These are phyloP conservation scores for Penicillium sp. DNA, from an alignment of 2,329 filamentous ascomycete species.

Conservation along the genomic window DNA sequence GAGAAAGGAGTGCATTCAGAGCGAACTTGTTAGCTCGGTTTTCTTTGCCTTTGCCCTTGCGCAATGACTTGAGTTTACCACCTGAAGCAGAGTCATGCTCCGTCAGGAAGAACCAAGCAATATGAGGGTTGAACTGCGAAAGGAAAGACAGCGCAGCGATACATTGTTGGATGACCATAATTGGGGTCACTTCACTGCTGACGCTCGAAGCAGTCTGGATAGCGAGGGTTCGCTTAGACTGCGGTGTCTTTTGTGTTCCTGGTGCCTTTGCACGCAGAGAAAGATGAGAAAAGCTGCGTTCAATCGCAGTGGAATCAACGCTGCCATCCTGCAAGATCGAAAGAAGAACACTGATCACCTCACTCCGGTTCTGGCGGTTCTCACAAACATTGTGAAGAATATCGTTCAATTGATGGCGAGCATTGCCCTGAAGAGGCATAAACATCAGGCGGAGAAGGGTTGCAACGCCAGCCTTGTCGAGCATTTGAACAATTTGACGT, in stretches of 20 bases:
- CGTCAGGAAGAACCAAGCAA: conserved; percentile 87
- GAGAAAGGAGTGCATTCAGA: conserved; percentile 81
- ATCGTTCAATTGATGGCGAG: conserved; percentile 78
- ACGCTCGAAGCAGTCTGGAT: conserved; percentile 55
- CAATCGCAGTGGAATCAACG: conserved; percentile 86
- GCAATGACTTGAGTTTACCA: conserved; percentile 72
- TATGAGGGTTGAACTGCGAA: conserved; percentile 78
- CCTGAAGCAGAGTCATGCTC: conserved; percentile 82
- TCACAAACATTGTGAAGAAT: conserved; percentile 90
- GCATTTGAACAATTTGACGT: conserved; percentile 87
- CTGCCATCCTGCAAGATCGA: conserved; percentile 96
- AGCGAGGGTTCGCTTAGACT: conserved; percentile 70
- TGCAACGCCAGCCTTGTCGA: conserved; percentile 92
- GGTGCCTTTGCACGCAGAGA: conserved; percentile 86
- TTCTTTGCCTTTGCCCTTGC: conserved; percentile 88
- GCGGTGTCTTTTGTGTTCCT: conserved; percentile 76
- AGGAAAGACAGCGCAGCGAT: conserved; percentile 81
- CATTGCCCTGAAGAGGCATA: conserved; percentile 84
- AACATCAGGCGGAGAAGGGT: conserved; percentile 99
- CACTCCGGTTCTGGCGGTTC: conserved; percentile 91
- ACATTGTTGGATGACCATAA: conserved; percentile 95
- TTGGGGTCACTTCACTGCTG: conserved; percentile 84
- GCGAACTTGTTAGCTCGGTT: conserved; percentile 82
- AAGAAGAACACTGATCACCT: conserved; percentile 88
- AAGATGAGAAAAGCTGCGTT: conserved; percentile 90